A percentile compares a stretch with the other conserved stretches of the same genome.
These are phyloP conservation scores for Penicillium sp. DNA, from an alignment of 2,329 filamentous ascomycete genomes.

Conservation along the genomic window DNA sequence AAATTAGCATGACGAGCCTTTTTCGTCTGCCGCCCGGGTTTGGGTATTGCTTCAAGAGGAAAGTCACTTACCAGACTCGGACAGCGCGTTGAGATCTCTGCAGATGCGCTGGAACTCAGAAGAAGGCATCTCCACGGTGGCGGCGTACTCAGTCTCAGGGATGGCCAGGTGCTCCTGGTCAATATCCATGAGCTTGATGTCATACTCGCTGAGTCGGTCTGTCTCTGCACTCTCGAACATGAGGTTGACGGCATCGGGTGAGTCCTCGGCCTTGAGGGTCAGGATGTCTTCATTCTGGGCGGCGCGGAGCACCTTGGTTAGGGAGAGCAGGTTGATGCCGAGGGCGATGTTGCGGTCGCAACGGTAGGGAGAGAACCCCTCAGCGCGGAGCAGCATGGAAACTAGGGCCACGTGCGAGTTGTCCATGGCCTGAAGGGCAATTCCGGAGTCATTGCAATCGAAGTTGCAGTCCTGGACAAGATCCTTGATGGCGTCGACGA, in stretches of 20 bases:
- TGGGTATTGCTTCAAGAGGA: not conserved
- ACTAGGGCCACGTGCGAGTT: conserved; percentile 99
- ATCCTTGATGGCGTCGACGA: conserved; percentile 98
- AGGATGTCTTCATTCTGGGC: conserved; percentile 93
- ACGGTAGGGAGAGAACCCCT: conserved; percentile 90
- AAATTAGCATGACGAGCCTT: conserved; percentile 15
- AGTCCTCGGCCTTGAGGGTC: conserved; percentile 96
- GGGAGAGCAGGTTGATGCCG: conserved; percentile 91
- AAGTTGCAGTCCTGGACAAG: conserved; percentile 99
- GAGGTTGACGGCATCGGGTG: conserved; percentile 91
- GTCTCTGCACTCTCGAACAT: conserved; percentile 87
- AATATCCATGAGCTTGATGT: conserved; percentile 99
- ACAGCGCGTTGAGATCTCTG: conserved; percentile 85
- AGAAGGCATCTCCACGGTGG: conserved; percentile 85
- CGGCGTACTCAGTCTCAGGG: conserved; percentile 96
- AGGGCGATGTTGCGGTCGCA: conserved; percentile 99
- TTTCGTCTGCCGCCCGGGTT: not conserved
- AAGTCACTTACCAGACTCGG: conserved; percentile 77
- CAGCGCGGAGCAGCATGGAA: conserved; percentile 97
- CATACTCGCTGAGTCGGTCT: conserved; percentile 96
- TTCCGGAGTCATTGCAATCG: conserved; percentile 99
- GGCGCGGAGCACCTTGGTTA: conserved; percentile 95
- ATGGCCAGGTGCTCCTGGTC: conserved; percentile 99
- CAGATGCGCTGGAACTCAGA: conserved; percentile 93
- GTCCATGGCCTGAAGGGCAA: conserved; percentile 99